Percentiles rank a stretch among this genome's conserved stretches.
Evolutionary conservation across 371 early-diverging fungal genomes (phyloP).

Genomic region (Zychaea mexicana): DNA sequence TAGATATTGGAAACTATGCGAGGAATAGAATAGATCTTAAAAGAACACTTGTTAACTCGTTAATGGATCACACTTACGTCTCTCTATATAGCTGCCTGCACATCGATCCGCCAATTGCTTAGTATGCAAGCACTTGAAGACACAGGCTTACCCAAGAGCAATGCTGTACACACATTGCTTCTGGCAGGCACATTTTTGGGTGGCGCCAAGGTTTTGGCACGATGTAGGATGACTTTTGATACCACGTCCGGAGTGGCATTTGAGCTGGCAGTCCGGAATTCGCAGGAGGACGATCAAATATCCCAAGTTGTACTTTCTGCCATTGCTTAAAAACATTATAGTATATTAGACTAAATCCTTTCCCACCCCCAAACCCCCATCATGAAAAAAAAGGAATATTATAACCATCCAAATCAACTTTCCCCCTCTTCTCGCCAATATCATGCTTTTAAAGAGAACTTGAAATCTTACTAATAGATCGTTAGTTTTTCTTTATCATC

Average conservation of each 20-base stretch:
- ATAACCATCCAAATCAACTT: too few relatives aligned
- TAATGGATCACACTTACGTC: too few relatives aligned
- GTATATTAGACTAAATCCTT: too few relatives aligned
- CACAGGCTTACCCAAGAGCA: slow-evolving; percentile 67
- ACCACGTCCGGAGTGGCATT: slow-evolving; percentile 85
- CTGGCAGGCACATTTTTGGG: slow-evolving; percentile 88
- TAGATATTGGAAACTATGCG: too few relatives aligned
- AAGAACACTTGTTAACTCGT: too few relatives aligned
- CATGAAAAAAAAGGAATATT: too few relatives aligned
- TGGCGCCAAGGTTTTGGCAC: slow-evolving; percentile 70
- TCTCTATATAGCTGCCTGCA: slow-evolving; percentile 57
- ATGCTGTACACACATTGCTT: slow-evolving; percentile 83
- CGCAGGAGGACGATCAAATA: slow-evolving; percentile 56
- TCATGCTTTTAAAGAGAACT: too few relatives aligned
- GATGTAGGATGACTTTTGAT: slow-evolving; percentile 88
- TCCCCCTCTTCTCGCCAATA: too few relatives aligned
- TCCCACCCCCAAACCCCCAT: too few relatives aligned
- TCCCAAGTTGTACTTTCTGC: slow-evolving; percentile 75
- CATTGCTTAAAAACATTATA: slow-evolving; percentile 64
- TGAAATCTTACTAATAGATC: too few relatives aligned
- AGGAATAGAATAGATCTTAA: too few relatives aligned
- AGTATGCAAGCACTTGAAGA: slow-evolving; percentile 87
- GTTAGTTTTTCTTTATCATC: too few relatives aligned
- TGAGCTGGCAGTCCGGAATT: slow-evolving; percentile 85
- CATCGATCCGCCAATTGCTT: slow-evolving; percentile 72